Evolutionary conservation across 2,329 filamentous ascomycete species (phyloP).

Genomic region (Phialophora macrospora): DNA sequence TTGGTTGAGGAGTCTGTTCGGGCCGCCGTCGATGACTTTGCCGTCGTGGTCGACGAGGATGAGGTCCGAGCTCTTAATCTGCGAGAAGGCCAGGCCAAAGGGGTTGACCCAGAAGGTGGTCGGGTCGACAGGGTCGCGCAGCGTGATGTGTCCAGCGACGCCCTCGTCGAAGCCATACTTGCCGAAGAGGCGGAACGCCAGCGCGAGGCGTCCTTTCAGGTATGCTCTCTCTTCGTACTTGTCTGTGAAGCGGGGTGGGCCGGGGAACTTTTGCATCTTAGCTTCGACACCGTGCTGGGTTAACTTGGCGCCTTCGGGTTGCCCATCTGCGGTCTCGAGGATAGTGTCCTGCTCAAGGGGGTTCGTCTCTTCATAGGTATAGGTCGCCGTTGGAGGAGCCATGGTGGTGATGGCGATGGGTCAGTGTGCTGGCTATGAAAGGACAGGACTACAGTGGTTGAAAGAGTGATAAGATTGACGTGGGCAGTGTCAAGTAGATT

Average conservation of each 20-base stretch:
- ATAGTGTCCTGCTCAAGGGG: background rate
- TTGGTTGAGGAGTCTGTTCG: conserved; percentile 48
- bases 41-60: conserved; percentile 49
- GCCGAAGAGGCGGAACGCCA: conserved; percentile 64
- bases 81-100: conserved; percentile 33
- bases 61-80: conserved; percentile 50
- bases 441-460: background rate
- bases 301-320: conserved; percentile 32
- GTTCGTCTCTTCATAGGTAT: conserved; percentile 15
- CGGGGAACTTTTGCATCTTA: conserved; percentile 35
- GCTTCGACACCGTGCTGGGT: conserved; percentile 23
- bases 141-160: conserved; percentile 64
- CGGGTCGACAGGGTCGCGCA: conserved; percentile 60
- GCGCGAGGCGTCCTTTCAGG: conserved; percentile 53
- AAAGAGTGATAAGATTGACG: background rate
- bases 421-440: background rate
- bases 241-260: conserved; percentile 35
- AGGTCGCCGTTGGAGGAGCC: conserved; percentile 28
- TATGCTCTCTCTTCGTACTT: conserved; percentile 47
- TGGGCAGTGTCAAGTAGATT: background rate
- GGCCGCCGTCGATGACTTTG: conserved; percentile 49
- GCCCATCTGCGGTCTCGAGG: conserved; percentile 19
- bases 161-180: conserved; percentile 64
- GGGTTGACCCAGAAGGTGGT: conserved; percentile 56
- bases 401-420: conserved; percentile 12